phyloP scores from a whole-genome alignment of 441 rosid genomes.

The Pelargonium citronellum region DNA sequence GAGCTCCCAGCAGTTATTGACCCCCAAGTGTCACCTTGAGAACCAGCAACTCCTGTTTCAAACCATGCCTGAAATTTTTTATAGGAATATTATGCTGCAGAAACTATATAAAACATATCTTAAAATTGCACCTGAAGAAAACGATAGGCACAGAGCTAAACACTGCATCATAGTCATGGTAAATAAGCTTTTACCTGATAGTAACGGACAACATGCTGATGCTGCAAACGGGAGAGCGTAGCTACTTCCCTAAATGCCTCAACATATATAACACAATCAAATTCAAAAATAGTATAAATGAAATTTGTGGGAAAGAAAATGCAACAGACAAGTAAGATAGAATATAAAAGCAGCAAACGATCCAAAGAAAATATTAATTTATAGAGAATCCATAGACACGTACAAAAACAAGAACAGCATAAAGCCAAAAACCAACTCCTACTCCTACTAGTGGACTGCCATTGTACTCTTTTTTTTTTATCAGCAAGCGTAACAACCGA shows the following conservation, averaged over 20 bases:
- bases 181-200: constrained; percentile 62
- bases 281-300: constrained; percentile 18
- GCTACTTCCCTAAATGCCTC: constrained; percentile 87
- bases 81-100: constrained; percentile 28
- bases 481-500: too few species aligned
- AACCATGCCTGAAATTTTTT: constrained; percentile 82
- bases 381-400: background rate
- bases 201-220: constrained; percentile 97
- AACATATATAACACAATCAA: constrained; percentile 25
- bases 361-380: background rate
- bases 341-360: background rate
- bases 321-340: constrained; percentile 6
- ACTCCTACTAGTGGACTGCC: too few species aligned
- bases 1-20: constrained; percentile 75
- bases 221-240: constrained; percentile 94
- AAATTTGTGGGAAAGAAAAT: constrained; percentile 15
- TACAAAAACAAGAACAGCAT: too few species aligned
- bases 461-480: too few species aligned
- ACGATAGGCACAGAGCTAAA: background rate
- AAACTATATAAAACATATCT: constrained; percentile 12
- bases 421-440: too few species aligned
- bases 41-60: constrained; percentile 79
- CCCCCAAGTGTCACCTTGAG: constrained; percentile 64
- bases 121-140: constrained; percentile 3
- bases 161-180: background rate